These are phyloP conservation scores for Nakazawaea ishiwadae DNA, from an alignment of 805 yeast species.

Conservation along the genomic window DNA sequence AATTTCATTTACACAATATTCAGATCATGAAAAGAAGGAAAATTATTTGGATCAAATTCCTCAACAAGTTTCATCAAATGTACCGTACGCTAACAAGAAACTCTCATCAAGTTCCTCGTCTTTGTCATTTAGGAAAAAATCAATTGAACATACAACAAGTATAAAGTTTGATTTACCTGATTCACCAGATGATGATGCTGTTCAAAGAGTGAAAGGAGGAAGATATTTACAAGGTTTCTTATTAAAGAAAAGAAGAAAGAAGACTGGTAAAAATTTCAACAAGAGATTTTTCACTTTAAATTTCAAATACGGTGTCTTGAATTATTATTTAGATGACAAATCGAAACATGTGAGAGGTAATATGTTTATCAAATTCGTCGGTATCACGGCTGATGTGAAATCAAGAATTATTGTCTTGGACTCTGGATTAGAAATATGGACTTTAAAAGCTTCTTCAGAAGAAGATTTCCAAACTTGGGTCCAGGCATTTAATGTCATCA, in stretches of 20 bases:
- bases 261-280: slow-evolving; percentile 85
- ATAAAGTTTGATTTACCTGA: slow-evolving; percentile 26
- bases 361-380: slow-evolving; percentile 79
- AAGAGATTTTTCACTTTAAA: slow-evolving; percentile 83
- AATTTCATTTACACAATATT: slow-evolving; percentile 57
- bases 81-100: background rate
- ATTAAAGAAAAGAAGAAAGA: slow-evolving; percentile 63
- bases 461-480: slow-evolving; percentile 81
- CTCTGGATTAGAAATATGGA: slow-evolving; percentile 95
- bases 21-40: slow-evolving; percentile 22
- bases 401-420: slow-evolving; percentile 74
- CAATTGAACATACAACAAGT: slow-evolving; percentile 12
- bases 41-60: background rate
- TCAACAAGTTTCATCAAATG: no score
- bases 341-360: slow-evolving; percentile 81
- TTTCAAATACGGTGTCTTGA: slow-evolving; percentile 74
- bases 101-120: slow-evolving; percentile 9
- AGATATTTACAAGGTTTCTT: slow-evolving; percentile 75
- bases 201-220: slow-evolving; percentile 50
- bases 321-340: slow-evolving; percentile 70
- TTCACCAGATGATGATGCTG: slow-evolving; percentile 18
- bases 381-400: slow-evolving; percentile 72
- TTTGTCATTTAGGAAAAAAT: background rate
- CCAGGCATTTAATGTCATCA: slow-evolving; percentile 62
- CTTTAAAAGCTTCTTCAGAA: slow-evolving; percentile 60